Evolutionary conservation across 495 filamentous ascomycete genomes (phyloP), one percentile per base, ranked within the genome.

Genomic region (Aspergillus indologenus): DNA sequence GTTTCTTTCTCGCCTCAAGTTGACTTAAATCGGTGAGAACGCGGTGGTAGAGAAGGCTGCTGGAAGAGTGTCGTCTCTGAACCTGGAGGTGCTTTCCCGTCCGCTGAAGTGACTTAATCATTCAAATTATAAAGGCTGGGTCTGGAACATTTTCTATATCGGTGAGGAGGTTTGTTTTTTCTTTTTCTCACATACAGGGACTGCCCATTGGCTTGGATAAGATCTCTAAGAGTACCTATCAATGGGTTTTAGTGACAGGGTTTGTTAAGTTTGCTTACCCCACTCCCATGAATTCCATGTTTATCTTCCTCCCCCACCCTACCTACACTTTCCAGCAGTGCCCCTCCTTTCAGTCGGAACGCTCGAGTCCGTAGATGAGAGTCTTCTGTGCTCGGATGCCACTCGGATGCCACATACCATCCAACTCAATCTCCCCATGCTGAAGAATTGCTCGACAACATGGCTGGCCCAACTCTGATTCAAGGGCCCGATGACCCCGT

Each of bases 401-500:
- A 40, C 5, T 15, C 12, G 12, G n/a, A n/a, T n/a, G n/a, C n/a
- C n/a, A n/a, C n/a, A n/a, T n/a, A n/a, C 9, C 3, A 29, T 3
- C 9, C 26, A 29, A 2, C 26, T 59, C n/a, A 5, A 20, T 46
- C 22, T 18, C 14, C 1, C 9, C 17, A 5, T 45, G 21, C 29
- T 6, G 11, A 2, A 11, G 3, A 7, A 1, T n/a, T 40, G 18
- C 3, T 15, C 54, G n/a, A 18, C 34, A 56, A 3, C 2, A 63
- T 58, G 55, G 26, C 55, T 7, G 24, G 47, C 18, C 34, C 56
- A 2, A 8, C 34, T 15, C 34, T 14, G 34, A 47, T 43, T 26
- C 50, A 54, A 14, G 17, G 18, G 31, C 53, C 54, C 24, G 59
- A 44, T 23, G 60, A 62, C 53, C 58, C 34, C 6, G 49, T 58